Base-by-base conservation (phyloP, 805 yeast species). In the Monosporozyma aerobia region DNA sequence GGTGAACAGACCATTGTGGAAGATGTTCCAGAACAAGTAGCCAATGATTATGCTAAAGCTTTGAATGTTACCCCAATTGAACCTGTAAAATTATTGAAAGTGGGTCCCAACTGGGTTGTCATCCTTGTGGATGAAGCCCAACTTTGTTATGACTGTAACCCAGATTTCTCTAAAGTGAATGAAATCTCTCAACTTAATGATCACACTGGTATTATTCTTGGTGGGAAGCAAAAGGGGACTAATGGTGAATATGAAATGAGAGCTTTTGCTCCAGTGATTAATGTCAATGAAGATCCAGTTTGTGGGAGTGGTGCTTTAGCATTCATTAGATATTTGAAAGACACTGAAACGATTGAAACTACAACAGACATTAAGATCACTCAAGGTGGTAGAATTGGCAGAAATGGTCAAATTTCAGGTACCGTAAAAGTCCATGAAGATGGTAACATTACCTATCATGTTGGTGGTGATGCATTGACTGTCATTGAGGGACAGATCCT, bases 241-340 rank as follows among this genome's bases (percentile, higher is more conserved):
- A 50, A 55, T n/a, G 23, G 44, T n/a, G 69, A 65, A 45, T 69
- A 63, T 53, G 77, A 73, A 56, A 70, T 75, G 52, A 68, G 82
- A 56, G 76, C 77, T 11, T 74, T 77, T 59, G 73, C 73, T 2
- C 74, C 76, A 1, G 49, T 32, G 4, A 57, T 53, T 2, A 72
- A 70, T 14, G 64, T 71, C 1, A 48, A 55, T n/a, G 82, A 78
- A 54, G 82, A 78, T 59, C 81, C 81, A 1, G 82, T 76, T 8
- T 78, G 82, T 61, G 82, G 82, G 2, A 70, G 76, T 54, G 82
- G 82, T n/a, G 68, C 73, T 2, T 65, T 65, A 13, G 67, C 74
- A 0, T 59, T 68, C 35, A 63, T 62, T 14, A 61, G 65, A 33
- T 58, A 63, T 25, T 47, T 71, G 44, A 63, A 70, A 45, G 62